Percentiles rank a stretch among this genome's conserved stretches.
Evolutionary conservation across 192 early-diverging fungal species (phyloP).

Genomic region (Umbelopsis isabellina): DNA sequence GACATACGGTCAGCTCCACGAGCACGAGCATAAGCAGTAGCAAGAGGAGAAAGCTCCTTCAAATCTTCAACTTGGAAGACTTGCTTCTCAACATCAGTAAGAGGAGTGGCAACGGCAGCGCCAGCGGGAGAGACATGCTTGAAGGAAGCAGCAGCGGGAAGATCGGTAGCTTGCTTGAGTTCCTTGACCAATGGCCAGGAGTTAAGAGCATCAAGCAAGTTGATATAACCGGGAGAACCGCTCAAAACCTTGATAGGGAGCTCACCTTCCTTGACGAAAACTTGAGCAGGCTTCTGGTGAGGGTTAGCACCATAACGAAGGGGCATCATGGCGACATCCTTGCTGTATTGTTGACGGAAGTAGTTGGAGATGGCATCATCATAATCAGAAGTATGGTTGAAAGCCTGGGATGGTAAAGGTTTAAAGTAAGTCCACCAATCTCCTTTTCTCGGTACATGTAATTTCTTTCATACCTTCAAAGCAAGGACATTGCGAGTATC

Average conservation of each 20-base stretch:
- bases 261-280: conserved; percentile 75
- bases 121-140: conserved; percentile 99
- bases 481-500: conserved; percentile 79
- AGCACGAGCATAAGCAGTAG: conserved; percentile 94
- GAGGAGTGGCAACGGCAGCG: conserved; percentile 87
- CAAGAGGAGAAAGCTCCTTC: conserved; percentile 79
- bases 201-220: conserved; percentile 96
- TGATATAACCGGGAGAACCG: conserved; percentile 98
- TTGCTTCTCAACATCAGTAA: conserved; percentile 80
- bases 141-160: conserved; percentile 97
- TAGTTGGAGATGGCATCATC: conserved; percentile 94
- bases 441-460: background rate
- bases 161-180: conserved; percentile 77
- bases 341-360: conserved; percentile 91
- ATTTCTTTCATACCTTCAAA: conserved; percentile 61
- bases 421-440: background rate
- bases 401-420: conserved; percentile 61
- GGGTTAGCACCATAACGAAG: conserved; percentile 99
- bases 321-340: conserved; percentile 72
- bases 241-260: conserved; percentile 90
- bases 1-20: conserved; percentile 99
- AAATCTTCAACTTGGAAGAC: conserved; percentile 93
- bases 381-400: conserved; percentile 95
- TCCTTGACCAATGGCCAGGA: conserved; percentile 98
- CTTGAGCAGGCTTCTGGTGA: conserved; percentile 97